Evolutionary conservation across 495 filamentous ascomycete species (phyloP), one percentile per base, ranked within the genome.

Genomic region (Chaetomium fimeti): DNA sequence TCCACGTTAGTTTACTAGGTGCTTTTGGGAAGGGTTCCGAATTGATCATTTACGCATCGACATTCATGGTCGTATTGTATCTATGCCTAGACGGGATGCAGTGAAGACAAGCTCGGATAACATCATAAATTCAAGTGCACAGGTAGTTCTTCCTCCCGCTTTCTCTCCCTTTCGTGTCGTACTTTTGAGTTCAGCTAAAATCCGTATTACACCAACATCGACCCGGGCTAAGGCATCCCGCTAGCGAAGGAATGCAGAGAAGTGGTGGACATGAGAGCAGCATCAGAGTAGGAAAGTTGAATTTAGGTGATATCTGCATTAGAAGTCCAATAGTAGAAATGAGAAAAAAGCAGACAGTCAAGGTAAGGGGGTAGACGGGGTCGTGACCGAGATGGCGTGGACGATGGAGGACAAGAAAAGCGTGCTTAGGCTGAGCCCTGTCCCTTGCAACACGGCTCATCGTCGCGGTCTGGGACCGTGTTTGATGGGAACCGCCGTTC

Each of bases 221-320:
- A 43, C 13, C 13, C 40, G 18, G 18, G 40, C 32, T 36, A 36
- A 36, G 32, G 32, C 8, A 43, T 43, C 40, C 40, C 40, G 11
- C 32, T 9, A 9, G 32, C 32, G 18, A 18, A 43, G 9, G 15
- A 16, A 18, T 43, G 13, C 40, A 3, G 40, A 43, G 2, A 43
- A 43, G 40, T 43, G 40, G 13, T 3, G 16, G 40, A 36, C 32
- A 36, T 36, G 13, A 11, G 40, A 43, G 54, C 15, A 58, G 55
- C 32, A 58, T 45, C n/a, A 42, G 59, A 52, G 47, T 48, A 42
- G 59, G 67, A 67, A 74, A 70, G 48, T 74, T 69, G 63, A 77
- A 77, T 80, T 75, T 74, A 68, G 69, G 63, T 79, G 79, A 81
- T 82, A 81, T 82, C 76, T 80, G 79, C 74, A 82, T 83, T 82